Evolutionary conservation across 169 alveolate species (phyloP).

Genomic region (Plasmodium blacklocki): DNA sequence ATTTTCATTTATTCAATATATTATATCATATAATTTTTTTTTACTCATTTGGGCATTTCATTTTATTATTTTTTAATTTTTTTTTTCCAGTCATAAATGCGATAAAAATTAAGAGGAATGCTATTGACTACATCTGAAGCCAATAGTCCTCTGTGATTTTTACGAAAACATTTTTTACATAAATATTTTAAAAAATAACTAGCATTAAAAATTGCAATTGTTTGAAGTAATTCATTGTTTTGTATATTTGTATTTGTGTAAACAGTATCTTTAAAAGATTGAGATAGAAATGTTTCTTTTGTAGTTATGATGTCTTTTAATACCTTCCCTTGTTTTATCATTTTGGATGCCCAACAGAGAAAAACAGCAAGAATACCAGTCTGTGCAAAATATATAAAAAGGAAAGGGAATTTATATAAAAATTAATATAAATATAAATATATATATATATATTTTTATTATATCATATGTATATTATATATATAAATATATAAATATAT

Average conservation of each 20-base stretch:
- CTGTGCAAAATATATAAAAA: conserved; percentile 75
- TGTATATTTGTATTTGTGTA: conserved; percentile 84
- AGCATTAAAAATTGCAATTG: conserved; percentile 74
- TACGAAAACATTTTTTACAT: conserved; percentile 75
- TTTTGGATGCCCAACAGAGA: conserved; percentile 82
- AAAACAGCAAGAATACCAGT: conserved; percentile 87
- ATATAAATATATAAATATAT: not conserved
- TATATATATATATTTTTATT: not conserved
- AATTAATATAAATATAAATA: conserved; percentile 1
- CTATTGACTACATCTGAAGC: conserved; percentile 79
- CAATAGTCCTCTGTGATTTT: conserved; percentile 64
- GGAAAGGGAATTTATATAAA: conserved; percentile 1
- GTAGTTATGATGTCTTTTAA: no score
- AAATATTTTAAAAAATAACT: conserved; percentile 68
- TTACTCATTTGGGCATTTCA: no score
- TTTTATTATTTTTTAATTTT: not conserved
- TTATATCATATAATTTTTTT: no score
- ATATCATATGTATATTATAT: not conserved
- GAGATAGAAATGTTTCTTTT: conserved; percentile 80
- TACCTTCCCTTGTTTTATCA: no score
- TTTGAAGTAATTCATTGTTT: conserved; percentile 70
- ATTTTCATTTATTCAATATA: no score
- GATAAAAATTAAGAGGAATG: conserved; percentile 72
- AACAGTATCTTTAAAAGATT: conserved; percentile 91
- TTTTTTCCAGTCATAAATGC: conserved; percentile 1